phyloP scores from a whole-genome alignment of 176 grass and related monocot genomes.

The Aechmea fasciata region DNA sequence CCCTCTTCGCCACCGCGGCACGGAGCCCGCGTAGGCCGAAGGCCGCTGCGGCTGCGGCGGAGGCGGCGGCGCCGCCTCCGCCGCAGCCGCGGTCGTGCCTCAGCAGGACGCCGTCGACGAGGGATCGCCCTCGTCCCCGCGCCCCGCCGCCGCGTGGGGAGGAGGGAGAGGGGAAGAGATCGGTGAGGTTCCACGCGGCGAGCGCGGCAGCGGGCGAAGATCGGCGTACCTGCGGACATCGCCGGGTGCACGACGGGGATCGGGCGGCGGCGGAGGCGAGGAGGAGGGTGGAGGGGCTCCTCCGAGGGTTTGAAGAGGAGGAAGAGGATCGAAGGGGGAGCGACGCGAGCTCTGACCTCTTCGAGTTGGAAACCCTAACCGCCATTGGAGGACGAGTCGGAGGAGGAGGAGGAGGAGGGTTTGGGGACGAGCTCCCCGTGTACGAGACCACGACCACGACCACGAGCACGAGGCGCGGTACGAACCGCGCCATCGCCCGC shows the following conservation, averaged over 20 bases:
- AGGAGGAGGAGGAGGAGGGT: constrained; percentile 2
- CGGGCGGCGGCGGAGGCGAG: not conserved
- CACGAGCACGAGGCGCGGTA: constrained; percentile 1
- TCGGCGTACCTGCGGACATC: not conserved
- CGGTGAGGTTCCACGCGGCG: constrained; percentile 8
- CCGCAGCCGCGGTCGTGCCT: constrained; percentile 9
- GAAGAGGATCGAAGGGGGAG: not conserved
- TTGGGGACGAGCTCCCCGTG: constrained; percentile 23
- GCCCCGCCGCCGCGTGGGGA: not conserved
- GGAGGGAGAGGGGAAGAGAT: constrained; percentile 1
- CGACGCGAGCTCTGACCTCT: constrained; percentile 7
- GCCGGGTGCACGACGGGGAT: not conserved
- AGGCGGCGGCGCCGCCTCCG: not conserved
- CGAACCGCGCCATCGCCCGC: constrained; percentile 3
- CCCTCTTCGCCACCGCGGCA: not conserved
- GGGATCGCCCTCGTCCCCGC: not conserved
- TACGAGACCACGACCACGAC: constrained; percentile 24
- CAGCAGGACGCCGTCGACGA: constrained; percentile 9
- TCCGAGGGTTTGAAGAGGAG: not conserved
- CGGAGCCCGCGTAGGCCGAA: not conserved
- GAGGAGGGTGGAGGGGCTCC: not conserved
- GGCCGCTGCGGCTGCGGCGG: not conserved
- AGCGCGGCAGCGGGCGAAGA: not conserved
- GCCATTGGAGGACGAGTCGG: not conserved
- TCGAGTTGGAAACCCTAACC: constrained; percentile 1